Conservation (phyloP, 2,329 filamentous ascomycete genomes). For the Stachybotrys elegans region DNA sequence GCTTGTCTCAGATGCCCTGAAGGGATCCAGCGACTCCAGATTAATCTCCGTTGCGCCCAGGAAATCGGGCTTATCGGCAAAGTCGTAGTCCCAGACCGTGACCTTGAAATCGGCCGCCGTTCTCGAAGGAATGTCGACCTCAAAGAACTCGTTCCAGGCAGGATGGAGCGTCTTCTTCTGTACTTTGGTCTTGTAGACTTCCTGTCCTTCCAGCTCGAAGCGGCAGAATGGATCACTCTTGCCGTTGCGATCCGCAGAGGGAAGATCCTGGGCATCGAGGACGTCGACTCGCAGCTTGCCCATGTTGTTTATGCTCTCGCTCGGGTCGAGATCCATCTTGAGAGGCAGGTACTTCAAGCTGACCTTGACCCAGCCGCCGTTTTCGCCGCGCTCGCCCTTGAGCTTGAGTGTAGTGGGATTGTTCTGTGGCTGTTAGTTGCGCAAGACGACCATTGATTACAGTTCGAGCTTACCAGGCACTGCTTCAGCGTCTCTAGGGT, state of each 20-base stretch:
- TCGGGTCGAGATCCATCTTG: slow-evolving; percentile 88
- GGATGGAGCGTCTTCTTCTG: slow-evolving; percentile 96
- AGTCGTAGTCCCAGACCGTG: slow-evolving; percentile 92
- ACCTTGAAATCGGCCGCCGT: slow-evolving; percentile 79
- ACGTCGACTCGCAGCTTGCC: slow-evolving; percentile 92
- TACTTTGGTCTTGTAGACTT: slow-evolving; percentile 90
- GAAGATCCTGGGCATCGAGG: slow-evolving; percentile 80
- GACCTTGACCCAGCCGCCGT: slow-evolving; percentile 75
- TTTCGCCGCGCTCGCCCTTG: slow-evolving; percentile 67
- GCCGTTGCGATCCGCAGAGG: slow-evolving; percentile 89
- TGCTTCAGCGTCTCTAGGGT: slow-evolving; percentile 85
- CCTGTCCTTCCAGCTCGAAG: slow-evolving; percentile 83
- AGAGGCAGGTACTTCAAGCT: slow-evolving; percentile 93
- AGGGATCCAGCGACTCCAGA: slow-evolving; percentile 77
- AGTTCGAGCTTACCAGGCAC: slow-evolving; percentile 58
- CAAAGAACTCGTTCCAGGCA: slow-evolving; percentile 94
- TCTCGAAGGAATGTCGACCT: slow-evolving; percentile 74
- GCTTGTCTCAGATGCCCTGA: slow-evolving; percentile 69
- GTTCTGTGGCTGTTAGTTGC: slow-evolving; percentile 51
- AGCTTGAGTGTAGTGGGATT: slow-evolving; percentile 80
- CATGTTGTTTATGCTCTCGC: slow-evolving; percentile 99
- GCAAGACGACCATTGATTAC: background rate
- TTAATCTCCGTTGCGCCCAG: slow-evolving; percentile 75
- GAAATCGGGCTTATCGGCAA: slow-evolving; percentile 89
- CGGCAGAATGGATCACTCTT: slow-evolving; percentile 97